Evolutionary conservation across 257 asterid genomes (phyloP).

Genomic region (Ligustrum vulgare): DNA sequence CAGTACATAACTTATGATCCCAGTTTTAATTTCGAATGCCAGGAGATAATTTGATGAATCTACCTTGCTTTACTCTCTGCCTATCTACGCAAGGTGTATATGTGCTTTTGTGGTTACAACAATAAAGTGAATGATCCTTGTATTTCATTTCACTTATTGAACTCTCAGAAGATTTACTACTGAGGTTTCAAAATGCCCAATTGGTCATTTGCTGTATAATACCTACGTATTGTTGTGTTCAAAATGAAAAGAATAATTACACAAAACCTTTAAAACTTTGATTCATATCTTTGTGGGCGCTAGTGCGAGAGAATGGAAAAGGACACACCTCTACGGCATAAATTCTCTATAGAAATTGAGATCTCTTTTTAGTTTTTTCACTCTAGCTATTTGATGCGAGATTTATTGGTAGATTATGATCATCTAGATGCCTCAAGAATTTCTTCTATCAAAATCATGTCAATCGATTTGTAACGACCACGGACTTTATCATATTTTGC

Average conservation of each 20-base stretch:
- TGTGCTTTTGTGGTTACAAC: neutral
- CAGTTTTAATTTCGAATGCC: neutral
- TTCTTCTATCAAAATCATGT: neutral
- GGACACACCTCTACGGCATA: neutral
- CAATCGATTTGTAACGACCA: too few species aligned
- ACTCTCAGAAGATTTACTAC: neutral
- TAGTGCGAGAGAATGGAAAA: neutral
- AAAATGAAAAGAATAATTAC: neutral
- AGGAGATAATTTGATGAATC: neutral
- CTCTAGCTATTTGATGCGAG: neutral
- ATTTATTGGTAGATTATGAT: neutral
- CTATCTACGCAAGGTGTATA: neutral
- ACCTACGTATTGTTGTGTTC: neutral
- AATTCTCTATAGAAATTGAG: neutral
- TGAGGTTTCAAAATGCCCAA: neutral
- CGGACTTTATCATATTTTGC: too few species aligned
- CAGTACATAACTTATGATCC: neutral
- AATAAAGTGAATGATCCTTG: constrained; percentile 1
- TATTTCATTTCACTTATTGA: neutral
- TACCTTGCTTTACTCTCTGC: neutral
- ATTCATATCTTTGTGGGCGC: neutral
- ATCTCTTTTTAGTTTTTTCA: neutral
- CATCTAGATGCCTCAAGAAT: neutral
- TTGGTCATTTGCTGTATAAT: neutral
- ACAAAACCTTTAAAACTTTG: neutral